phyloP scores from a whole-genome alignment of 2,329 filamentous ascomycete genomes.

The Diaporthe nobilis region DNA sequence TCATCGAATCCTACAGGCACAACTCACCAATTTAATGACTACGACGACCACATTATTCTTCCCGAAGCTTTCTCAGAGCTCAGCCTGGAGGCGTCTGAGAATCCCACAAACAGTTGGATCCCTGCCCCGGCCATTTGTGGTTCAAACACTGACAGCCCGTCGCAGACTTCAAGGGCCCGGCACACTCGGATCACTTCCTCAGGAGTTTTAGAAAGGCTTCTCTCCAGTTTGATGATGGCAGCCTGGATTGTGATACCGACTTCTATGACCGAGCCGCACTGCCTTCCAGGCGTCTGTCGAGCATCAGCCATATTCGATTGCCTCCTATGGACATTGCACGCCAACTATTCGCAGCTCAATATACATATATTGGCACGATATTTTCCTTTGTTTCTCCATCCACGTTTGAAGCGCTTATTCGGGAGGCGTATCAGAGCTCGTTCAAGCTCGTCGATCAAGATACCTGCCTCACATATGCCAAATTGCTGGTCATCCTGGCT shows the following conservation, averaged over 20 bases:
- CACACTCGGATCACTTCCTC: conserved; percentile 56
- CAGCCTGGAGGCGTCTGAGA: conserved; percentile 48
- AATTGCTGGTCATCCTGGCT: conserved; percentile 66
- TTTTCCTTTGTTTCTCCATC: conserved; percentile 65
- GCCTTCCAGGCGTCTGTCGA: conserved; percentile 49
- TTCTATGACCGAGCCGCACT: conserved; percentile 54
- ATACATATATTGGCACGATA: conserved; percentile 70
- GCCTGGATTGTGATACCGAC: conserved; percentile 50
- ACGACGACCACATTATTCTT: conserved; percentile 51
- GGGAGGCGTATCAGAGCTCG: conserved; percentile 58
- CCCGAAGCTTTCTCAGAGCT: conserved; percentile 54
- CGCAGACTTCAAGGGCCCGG: conserved; percentile 54
- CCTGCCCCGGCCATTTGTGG: background rate
- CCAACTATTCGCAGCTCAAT: conserved; percentile 65
- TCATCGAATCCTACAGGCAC: background rate
- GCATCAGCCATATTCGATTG: conserved; percentile 53
- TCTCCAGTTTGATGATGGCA: conserved; percentile 51
- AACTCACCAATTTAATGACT: conserved; percentile 41
- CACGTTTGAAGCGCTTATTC: conserved; percentile 61
- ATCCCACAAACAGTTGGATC: conserved; percentile 38
- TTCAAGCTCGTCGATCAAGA: conserved; percentile 60
- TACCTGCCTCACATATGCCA: conserved; percentile 64
- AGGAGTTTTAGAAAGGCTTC: conserved; percentile 54
- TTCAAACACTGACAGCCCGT: background rate
- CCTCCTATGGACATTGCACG: conserved; percentile 66